These are phyloP conservation scores for Blastobotrys terrestris DNA, from an alignment of 805 yeast species.

Conservation along the genomic window DNA sequence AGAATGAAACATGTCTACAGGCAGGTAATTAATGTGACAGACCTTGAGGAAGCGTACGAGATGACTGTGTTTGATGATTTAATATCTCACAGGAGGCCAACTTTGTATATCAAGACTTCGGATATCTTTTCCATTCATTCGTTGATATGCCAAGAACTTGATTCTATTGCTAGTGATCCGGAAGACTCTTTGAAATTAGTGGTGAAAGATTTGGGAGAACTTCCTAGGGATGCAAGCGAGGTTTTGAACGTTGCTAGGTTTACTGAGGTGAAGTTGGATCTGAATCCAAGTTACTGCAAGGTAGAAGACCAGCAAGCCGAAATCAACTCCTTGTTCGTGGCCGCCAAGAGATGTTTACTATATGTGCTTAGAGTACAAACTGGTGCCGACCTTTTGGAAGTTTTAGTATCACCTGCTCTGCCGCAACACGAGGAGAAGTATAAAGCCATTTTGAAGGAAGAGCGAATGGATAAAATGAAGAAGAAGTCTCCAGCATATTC, in stretches of 20 bases:
- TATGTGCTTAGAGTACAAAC: constrained; percentile 80
- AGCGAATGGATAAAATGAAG: constrained; percentile 25
- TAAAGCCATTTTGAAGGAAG: constrained; percentile 46
- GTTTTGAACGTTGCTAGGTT: constrained; percentile 46
- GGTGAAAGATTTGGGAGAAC: constrained; percentile 37
- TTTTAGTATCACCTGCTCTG: constrained; percentile 59
- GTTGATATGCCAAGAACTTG: constrained; percentile 28
- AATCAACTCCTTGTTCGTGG: constrained; percentile 54
- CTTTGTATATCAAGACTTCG: constrained; percentile 31
- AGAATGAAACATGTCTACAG: constrained; percentile 41
- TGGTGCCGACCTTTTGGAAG: constrained; percentile 58
- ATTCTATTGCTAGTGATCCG: constrained; percentile 20
- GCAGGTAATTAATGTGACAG: constrained; percentile 47
- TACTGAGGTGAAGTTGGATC: constrained; percentile 47
- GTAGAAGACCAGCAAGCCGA: constrained; percentile 47
- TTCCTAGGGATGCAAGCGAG: constrained; percentile 41
- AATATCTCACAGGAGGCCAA: constrained; percentile 41
- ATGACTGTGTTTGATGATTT: constrained; percentile 67
- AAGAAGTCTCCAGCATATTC: constrained; percentile 32
- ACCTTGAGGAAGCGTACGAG: constrained; percentile 53
- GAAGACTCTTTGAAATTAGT: constrained; percentile 52
- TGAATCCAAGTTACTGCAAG: constrained; percentile 50
- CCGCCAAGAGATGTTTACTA: constrained; percentile 74
- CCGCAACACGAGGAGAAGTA: constrained; percentile 66
- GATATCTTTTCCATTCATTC: constrained; percentile 36